Evolutionary conservation across 768 basidiomycete genomes (phyloP).

Genomic region (Leccinum imitatum): DNA sequence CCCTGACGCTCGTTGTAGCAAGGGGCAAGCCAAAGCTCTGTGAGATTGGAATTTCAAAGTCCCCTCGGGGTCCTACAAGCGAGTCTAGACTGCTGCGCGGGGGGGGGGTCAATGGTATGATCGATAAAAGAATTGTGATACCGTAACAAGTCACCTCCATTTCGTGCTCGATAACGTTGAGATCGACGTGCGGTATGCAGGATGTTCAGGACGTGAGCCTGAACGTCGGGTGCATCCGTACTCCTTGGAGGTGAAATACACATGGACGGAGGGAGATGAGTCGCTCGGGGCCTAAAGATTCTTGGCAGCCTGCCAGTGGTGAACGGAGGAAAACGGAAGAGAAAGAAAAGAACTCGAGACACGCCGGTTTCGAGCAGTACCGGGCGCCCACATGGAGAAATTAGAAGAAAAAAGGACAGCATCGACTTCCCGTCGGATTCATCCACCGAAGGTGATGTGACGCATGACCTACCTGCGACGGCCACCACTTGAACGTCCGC

Average conservation of each 20-base stretch:
- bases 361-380: background rate
- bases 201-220: slow-evolving; percentile 18
- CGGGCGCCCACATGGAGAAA: slow-evolving; percentile 5
- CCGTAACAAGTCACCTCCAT: slow-evolving; percentile 17
- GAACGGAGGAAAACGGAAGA: background rate
- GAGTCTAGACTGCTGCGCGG: slow-evolving; percentile 22
- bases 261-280: slow-evolving; percentile 7
- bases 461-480: slow-evolving; percentile 3
- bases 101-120: slow-evolving; percentile 10
- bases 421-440: slow-evolving; percentile 4
- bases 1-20: slow-evolving; percentile 31
- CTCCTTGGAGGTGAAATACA: slow-evolving; percentile 1
- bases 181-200: slow-evolving; percentile 13
- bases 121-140: slow-evolving; percentile 16
- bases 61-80: slow-evolving; percentile 17
- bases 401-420: background rate
- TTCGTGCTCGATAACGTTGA: slow-evolving; percentile 15
- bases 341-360: slow-evolving; percentile 1
- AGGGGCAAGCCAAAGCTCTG: slow-evolving; percentile 18
- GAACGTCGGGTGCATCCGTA: slow-evolving; percentile 12
- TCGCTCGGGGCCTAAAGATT: slow-evolving; percentile 7
- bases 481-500: background rate
- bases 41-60: slow-evolving; percentile 26
- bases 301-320: slow-evolving; percentile 15
- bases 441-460: background rate